phyloP scores from a whole-genome alignment of 768 basidiomycete species.

The Exidia glandulosa region DNA sequence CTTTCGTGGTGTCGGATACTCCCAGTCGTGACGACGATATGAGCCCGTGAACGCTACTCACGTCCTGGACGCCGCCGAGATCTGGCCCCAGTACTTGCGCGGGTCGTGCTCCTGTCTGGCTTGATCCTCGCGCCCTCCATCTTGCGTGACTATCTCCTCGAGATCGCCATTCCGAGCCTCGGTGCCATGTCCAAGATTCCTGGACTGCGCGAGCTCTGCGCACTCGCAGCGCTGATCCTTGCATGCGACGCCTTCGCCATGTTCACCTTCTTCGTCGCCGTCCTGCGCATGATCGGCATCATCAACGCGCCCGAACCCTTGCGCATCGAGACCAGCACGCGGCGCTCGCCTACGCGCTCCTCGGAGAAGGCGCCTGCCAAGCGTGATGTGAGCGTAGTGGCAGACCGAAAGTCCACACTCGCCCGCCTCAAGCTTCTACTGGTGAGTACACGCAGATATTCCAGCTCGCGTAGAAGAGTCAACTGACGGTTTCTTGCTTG shows the following conservation, averaged over 20 bases:
- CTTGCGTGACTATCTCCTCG: conserved; percentile 86
- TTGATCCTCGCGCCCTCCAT: too few species aligned
- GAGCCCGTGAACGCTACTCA: too few species aligned
- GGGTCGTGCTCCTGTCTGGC: too few species aligned
- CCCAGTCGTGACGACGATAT: too few species aligned
- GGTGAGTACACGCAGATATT: conserved; percentile 37
- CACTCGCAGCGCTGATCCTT: conserved; percentile 82
- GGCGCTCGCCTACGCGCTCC: not conserved
- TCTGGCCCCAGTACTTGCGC: too few species aligned
- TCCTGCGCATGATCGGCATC: conserved; percentile 74
- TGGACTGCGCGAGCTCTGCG: conserved; percentile 88
- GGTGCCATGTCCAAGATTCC: conserved; percentile 82
- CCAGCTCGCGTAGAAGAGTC: too few species aligned
- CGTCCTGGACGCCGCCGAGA: too few species aligned
- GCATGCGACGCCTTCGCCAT: conserved; percentile 79
- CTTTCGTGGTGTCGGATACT: too few species aligned
- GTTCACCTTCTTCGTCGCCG: conserved; percentile 80
- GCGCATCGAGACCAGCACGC: not conserved
- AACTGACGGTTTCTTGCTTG: not conserved
- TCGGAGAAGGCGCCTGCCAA: conserved; percentile 19
- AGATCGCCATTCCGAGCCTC: conserved; percentile 78
- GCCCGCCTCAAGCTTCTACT: conserved; percentile 82
- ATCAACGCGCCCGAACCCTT: not conserved
- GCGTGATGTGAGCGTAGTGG: conserved; percentile 33
- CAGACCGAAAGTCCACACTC: conserved; percentile 30